These are phyloP conservation scores for Cruciata laevipes DNA, from an alignment of 257 asterid species.

Conservation along the genomic window DNA sequence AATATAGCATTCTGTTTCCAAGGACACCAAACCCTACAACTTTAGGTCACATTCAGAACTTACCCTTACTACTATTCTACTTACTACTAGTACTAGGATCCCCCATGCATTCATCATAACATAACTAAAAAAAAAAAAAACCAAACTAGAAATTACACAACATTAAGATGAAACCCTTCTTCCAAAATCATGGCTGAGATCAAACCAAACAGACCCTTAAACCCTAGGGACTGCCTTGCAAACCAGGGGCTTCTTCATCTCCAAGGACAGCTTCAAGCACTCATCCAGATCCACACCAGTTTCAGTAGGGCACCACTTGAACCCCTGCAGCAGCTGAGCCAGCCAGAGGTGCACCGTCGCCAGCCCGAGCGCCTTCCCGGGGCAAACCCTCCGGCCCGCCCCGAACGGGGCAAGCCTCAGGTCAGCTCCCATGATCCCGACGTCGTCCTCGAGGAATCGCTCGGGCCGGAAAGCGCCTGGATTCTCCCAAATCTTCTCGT, in stretches of 20 bases:
- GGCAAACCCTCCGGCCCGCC: constrained; percentile 68
- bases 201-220: constrained; percentile 12
- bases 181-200: constrained; percentile 28
- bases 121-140: background rate
- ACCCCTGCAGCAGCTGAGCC: constrained; percentile 48
- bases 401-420: constrained; percentile 69
- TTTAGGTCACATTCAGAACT: background rate
- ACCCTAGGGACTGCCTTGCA: constrained; percentile 54
- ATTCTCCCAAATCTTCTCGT: constrained; percentile 46
- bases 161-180: background rate
- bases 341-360: constrained; percentile 66
- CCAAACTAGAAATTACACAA: background rate
- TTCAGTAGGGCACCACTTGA: constrained; percentile 27
- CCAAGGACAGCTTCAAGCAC: constrained; percentile 54
- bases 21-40: background rate
- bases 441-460: constrained; percentile 49
- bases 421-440: constrained; percentile 60
- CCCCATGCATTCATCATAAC: background rate
- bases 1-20: background rate
- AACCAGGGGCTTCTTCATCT: constrained; percentile 51
- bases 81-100: constrained; percentile 2
- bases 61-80: background rate
- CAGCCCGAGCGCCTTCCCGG: constrained; percentile 55
- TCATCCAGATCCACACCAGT: constrained; percentile 42
- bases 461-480: constrained; percentile 46